Evolutionary conservation across 106 monocot species (phyloP).

Genomic region (Triglochin maritima): DNA sequence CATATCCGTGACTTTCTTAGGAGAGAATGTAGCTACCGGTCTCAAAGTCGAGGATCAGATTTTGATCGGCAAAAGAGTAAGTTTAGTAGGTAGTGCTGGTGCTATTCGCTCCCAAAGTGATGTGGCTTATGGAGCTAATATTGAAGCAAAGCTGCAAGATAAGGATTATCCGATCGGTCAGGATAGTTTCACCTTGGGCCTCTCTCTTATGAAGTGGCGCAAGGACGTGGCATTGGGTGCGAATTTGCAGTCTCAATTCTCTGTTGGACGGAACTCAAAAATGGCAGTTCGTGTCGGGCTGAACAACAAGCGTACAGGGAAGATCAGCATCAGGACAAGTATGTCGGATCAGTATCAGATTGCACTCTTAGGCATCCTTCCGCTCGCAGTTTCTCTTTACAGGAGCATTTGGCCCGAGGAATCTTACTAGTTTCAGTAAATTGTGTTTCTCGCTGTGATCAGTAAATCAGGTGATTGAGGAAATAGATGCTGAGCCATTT

Average conservation of each 20-base stretch:
- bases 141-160: constrained; percentile 60
- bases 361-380: constrained; percentile 54
- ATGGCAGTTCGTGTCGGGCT: constrained; percentile 62
- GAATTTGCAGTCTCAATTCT: constrained; percentile 71
- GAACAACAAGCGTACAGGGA: constrained; percentile 76
- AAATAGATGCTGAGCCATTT: too few relatives aligned
- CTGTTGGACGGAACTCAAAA: constrained; percentile 55
- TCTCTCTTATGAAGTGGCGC: constrained; percentile 79
- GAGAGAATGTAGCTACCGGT: constrained; percentile 72
- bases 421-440: constrained; percentile 19
- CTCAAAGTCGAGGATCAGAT: constrained; percentile 73
- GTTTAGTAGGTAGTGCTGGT: constrained; percentile 53
- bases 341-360: constrained; percentile 65
- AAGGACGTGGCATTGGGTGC: constrained; percentile 64
- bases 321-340: constrained; percentile 68
- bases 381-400: constrained; percentile 40
- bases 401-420: constrained; percentile 41
- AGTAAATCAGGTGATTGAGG: too few relatives aligned
- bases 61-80: constrained; percentile 42
- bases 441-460: constrained; percentile 1
- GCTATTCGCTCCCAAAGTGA: constrained; percentile 44
- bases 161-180: constrained; percentile 77
- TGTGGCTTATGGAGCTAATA: constrained; percentile 61
- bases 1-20: constrained; percentile 73
- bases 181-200: constrained; percentile 43